Evolutionary conservation across 129 eudicot genomes (phyloP), one percentile per base, ranked within the genome.

Genomic region (Smallanthus sonchifolius): DNA sequence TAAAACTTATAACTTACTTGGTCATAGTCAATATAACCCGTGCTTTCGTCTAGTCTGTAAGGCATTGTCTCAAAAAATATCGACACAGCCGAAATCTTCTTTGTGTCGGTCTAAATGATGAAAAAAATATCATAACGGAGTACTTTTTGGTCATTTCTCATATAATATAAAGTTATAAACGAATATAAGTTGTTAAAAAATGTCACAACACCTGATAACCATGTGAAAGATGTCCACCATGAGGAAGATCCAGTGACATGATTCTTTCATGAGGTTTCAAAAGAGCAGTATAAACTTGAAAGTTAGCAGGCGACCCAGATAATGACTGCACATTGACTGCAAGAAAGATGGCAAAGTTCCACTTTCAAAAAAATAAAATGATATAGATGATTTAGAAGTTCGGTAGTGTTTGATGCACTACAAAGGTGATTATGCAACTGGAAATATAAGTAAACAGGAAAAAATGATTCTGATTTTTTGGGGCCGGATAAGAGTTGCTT

Each of bases 181-280:
- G 15, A 14, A 34, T 24, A 32, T 32, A 52, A 16, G 19, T 75
- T 17, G 14, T 8, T 52, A 8, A 68, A 20, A 15, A 59, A 43
- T 6, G 3, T 13, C 2, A n/a, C 2, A 7, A 75, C 39, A 90
- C 96, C 95, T 93, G 98, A 81, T 93, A 93, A 59, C 96, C 96
- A 80, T 93, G 96, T 68, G 98, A 93, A 79, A 93, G 91, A 83
- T 93, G 96, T 59, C 98, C 96, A 86, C 96, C 98, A 76, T 93
- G 96, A 76, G 98, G 98, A 80, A 93, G 96, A 93, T 93, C 98
- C 70, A 93, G 91, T 0, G 95, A 95, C 98, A 93, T 93, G 73
- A 93, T 93, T 77, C 98, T 93, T 67, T 93, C 95, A 69, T 89
- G 98, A 75, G 98, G 96, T 70, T 93, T 87, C 63, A 93, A 77